Conservation (phyloP, 2,329 filamentous ascomycete species). For the Tetracladium maxilliforme region DNA sequence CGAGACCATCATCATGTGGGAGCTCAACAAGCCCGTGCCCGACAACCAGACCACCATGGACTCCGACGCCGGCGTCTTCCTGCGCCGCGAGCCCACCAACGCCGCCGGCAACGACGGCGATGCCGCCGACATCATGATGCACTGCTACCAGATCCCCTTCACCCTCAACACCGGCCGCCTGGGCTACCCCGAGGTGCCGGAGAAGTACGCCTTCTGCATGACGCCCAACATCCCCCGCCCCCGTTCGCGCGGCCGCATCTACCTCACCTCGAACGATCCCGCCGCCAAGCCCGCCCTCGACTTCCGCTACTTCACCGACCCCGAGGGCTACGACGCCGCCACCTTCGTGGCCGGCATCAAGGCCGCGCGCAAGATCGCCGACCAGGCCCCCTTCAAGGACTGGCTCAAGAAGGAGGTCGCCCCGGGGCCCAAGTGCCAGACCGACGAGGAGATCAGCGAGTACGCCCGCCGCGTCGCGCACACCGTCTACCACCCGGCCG, state of each 20-base stretch:
- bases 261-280: conserved; percentile 31
- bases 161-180: conserved; percentile 72
- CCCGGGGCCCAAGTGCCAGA: conserved; percentile 30
- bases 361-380: conserved; percentile 15
- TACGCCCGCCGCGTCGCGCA: conserved; percentile 73
- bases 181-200: conserved; percentile 37
- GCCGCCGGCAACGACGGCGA: conserved; percentile 56
- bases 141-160: conserved; percentile 93
- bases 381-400: conserved; percentile 21
- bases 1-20: conserved; percentile 31
- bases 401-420: conserved; percentile 23
- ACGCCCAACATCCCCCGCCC: conserved; percentile 45
- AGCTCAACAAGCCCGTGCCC: conserved; percentile 22
- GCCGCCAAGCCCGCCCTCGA: conserved; percentile 32
- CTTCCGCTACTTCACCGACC: conserved; percentile 37
- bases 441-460: conserved; percentile 67
- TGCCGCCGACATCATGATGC: conserved; percentile 84
- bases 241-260: conserved; percentile 41
- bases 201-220: conserved; percentile 39
- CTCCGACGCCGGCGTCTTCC: conserved; percentile 39
- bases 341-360: conserved; percentile 24
- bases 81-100: conserved; percentile 61
- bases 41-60: conserved; percentile 33
- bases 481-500: conserved; percentile 81
- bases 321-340: conserved; percentile 37